phyloP scores from a whole-genome alignment of 495 filamentous ascomycete species.

The Annulohypoxylon bovei region DNA sequence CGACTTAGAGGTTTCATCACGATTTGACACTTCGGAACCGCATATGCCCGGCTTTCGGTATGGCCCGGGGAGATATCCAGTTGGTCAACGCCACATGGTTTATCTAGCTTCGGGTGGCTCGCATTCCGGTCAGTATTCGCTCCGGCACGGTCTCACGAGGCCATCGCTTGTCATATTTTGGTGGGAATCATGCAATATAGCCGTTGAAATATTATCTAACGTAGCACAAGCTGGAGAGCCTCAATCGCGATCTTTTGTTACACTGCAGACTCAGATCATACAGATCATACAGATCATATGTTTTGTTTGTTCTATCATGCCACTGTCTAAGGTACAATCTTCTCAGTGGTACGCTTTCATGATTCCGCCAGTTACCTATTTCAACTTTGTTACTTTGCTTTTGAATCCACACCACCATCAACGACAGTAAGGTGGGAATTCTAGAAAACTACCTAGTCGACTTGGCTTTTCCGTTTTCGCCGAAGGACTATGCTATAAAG shows the following conservation, averaged over 20 bases:
- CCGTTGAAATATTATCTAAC: neutral
- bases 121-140: neutral
- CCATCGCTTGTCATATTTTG: slow-evolving; percentile 6
- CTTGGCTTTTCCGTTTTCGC: slow-evolving; percentile 7
- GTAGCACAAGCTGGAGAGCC: slow-evolving; percentile 19
- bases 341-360: neutral
- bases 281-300: neutral
- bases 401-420: slow-evolving; percentile 4
- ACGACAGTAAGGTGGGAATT: neutral
- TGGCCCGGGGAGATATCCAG: neutral
- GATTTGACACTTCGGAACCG: slow-evolving; percentile 10
- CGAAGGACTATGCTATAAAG: slow-evolving; percentile 6
- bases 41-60: slow-evolving; percentile 15
- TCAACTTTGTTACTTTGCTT: neutral
- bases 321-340: neutral
- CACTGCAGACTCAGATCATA: slow-evolving; percentile 14
- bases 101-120: neutral
- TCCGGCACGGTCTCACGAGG: neutral
- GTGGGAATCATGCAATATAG: neutral
- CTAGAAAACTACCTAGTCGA: no score
- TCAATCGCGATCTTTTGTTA: slow-evolving; percentile 20
- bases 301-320: neutral
- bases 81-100: neutral
- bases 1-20: slow-evolving; percentile 14
- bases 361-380: neutral